A percentile compares a stretch with the other conserved stretches of the same genome.
Evolutionary conservation across 306 rosid species (phyloP).

Genomic region (Lotus japonicus): DNA sequence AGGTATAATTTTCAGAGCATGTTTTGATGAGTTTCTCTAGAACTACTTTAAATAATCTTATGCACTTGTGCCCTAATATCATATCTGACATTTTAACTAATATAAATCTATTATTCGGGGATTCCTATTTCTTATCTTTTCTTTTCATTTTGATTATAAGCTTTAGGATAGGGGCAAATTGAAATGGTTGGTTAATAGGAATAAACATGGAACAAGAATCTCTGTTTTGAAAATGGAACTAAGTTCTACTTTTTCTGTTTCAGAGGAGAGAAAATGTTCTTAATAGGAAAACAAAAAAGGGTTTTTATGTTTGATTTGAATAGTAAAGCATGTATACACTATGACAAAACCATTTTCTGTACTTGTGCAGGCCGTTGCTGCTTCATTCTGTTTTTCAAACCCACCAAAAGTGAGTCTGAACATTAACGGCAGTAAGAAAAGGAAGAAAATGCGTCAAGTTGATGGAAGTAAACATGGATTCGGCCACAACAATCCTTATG

Average conservation of each 20-base stretch:
- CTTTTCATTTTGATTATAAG: background rate
- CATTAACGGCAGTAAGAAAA: constrained; percentile 68
- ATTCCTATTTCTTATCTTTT: background rate
- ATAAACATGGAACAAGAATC: background rate
- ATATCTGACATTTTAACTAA: no score
- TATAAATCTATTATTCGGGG: background rate
- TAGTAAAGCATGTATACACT: background rate
- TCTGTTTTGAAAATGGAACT: no score
- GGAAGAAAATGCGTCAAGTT: constrained; percentile 47
- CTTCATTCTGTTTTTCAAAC: constrained; percentile 78
- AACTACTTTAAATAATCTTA: background rate
- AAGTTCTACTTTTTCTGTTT: no score
- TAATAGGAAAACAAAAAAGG: no score
- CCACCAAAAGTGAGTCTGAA: constrained; percentile 80
- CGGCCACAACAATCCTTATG: constrained; percentile 42
- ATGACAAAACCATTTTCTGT: background rate
- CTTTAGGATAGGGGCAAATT: background rate
- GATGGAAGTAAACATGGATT: constrained; percentile 50
- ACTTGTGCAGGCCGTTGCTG: constrained; percentile 65
- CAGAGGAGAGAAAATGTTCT: no score
- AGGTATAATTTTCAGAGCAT: constrained; percentile 34
- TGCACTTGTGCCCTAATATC: background rate
- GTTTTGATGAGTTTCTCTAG: background rate
- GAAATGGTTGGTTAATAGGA: background rate
- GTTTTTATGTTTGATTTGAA: background rate